Evolutionary conservation across 2,329 filamentous ascomycete species (phyloP), one percentile per base, ranked within the genome.

Genomic region (Pseudocercospora cruenta): DNA sequence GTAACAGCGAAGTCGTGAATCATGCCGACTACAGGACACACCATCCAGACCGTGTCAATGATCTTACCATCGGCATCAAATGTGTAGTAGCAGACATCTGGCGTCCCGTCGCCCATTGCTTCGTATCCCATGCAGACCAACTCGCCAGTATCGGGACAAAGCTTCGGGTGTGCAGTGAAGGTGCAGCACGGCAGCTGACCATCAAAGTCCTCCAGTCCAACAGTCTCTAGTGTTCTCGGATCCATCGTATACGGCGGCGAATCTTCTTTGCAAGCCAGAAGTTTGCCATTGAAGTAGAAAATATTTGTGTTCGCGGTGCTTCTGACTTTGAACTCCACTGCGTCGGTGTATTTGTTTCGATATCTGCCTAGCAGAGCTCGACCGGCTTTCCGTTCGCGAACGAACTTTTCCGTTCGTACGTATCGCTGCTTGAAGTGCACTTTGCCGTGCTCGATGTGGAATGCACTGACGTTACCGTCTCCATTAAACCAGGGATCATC

Each of bases 241-340:
- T 51, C 47, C 47, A 51, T 26, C n/a, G 47, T 22, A 21, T 51
- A 51, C 10, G 47, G 47, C 10, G 47, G 47, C 21, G 47, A 51
- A 51, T 51, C 47, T 51, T 51, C 47, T 21, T 51, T 51, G 47
- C 47, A 51, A 21, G 47, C 47, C 47, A 51, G 19, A 24, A 51
- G 47, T 24, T 51, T 51, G n/a, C 47, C 47, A 24, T 51, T 51
- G 47, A 51, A 51, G 47, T 51, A 51, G 47, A 51, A 51, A 4
- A 51, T 21, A 51, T 51, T 51, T 16, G 47, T 51, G 21, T 51
- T 51, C 10, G 47, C 47, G 10, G 47, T 51, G 21, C 47, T 51
- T 51, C 47, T 51, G n/a, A 51, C 47, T 51, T 24, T 51, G 47
- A 51, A 51, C 47, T 51, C 47, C n/a, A 51, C 47, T 19, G 47